These are phyloP conservation scores for Pyrus bretschneideri DNA, from an alignment of 306 rosid species.

Conservation along the genomic window DNA sequence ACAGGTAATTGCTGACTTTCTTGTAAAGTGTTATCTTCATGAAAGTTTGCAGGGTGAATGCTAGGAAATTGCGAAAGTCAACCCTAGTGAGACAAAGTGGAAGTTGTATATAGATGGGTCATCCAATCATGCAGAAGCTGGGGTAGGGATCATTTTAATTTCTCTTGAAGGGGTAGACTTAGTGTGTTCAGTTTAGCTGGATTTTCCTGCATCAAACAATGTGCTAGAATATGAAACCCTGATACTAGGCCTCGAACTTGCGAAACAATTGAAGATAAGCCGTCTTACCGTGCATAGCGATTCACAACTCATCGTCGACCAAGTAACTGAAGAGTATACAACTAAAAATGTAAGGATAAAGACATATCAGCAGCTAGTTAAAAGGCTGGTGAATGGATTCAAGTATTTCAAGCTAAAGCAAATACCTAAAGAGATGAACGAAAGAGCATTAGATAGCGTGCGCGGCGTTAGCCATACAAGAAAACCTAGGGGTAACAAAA, in stretches of 20 bases:
- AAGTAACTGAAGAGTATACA: neutral
- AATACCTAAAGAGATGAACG: neutral
- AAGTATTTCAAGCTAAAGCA: neutral
- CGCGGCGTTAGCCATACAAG: rapidly evolving
- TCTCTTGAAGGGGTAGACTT: rapidly evolving
- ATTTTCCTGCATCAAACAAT: no score
- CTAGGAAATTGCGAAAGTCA: no score
- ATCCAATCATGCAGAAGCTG: rapidly evolving
- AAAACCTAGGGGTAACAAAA: rapidly evolving
- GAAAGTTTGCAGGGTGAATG: neutral
- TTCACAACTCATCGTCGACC: no score
- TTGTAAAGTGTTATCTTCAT: neutral
- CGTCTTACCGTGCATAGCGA: no score
- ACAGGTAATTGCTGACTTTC: neutral
- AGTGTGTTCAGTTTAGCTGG: rapidly evolving
- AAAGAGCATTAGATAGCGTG: rapidly evolving
- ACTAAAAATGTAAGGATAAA: rapidly evolving
- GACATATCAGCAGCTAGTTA: neutral
- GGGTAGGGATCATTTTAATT: neutral
- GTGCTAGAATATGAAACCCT: no score
- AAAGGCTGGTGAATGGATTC: rapidly evolving
- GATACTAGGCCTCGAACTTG: no score
- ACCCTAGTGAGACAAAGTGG: neutral
- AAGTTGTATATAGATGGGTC: neutral
- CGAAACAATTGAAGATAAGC: no score